Base-by-base conservation (phyloP, 345 rosid genomes). In the Theobroma cacao region DNA sequence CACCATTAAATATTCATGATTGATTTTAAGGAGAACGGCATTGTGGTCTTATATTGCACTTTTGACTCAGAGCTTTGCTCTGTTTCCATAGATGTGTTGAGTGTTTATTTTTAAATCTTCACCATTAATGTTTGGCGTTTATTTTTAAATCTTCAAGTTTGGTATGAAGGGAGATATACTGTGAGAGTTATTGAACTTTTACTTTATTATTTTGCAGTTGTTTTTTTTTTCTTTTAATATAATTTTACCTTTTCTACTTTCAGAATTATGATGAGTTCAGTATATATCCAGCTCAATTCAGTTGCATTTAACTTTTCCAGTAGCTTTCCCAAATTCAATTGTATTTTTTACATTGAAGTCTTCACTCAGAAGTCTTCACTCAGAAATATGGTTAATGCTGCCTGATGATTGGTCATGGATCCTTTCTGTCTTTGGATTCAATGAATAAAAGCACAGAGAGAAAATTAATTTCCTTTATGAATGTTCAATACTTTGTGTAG, bases 371-470 rank as follows among this genome's bases (percentile, higher is more conserved):
- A 53, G 75, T 52, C 47, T 72, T 50, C 75, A 34, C 28, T 47
- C 45, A 52, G 10, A 33, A 53, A 50, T 53, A 7, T 33, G 20
- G 75, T 31, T 72, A 43, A 33, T 72, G 47, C 75, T 33, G 62
- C 43, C 30, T 72, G 59, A 33, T 72, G 75, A 72, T 20, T 55
- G 41, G 12, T 72, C 33, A 30, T 34, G 30, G 45, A 72, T 72
- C 61, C 60, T 70, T 24, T 34, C 24, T 69, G 74, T 45, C 56
- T 68, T 69, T 47, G 74, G 13, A 28, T 45, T 45, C 31, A 24
- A 67, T 2, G 9, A 67, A 41, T 67, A 5, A 24, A 67, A 41
- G 72, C 34, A 24, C 0, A 22, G 14, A 14, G 24, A 45, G 56
- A 69, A n/a, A 56, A 28, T 45, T 15, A 31, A 52, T 52, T 72